Percentiles rank a stretch among this genome's conserved stretches.
These are phyloP conservation scores for Skeletonema potamos DNA, from an alignment of 108 stramenopile genomes.

Conservation along the genomic window DNA sequence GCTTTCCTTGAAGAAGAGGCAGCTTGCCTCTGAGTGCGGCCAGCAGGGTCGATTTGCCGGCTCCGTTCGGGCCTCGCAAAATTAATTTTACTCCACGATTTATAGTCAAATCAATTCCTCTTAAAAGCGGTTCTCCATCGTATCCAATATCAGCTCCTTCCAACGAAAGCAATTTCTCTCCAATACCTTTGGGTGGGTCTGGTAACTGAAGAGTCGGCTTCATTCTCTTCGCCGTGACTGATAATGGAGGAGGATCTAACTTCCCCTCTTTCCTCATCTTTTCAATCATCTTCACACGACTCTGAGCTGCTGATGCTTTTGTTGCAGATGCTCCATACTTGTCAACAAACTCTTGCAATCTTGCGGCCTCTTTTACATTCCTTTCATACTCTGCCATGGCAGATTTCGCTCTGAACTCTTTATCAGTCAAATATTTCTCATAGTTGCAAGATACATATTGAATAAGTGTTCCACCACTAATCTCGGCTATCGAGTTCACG, in stretches of 20 bases:
- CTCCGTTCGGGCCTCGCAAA: constrained; percentile 84
- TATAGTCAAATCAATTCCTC: constrained; percentile 42
- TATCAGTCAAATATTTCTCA: constrained; percentile 71
- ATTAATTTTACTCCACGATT: constrained; percentile 59
- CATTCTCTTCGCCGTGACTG: constrained; percentile 44
- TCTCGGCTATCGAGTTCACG: constrained; percentile 85
- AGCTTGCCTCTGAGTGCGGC: constrained; percentile 80
- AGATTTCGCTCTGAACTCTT: constrained; percentile 71
- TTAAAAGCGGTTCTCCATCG: constrained; percentile 31
- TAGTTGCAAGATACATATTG: constrained; percentile 61
- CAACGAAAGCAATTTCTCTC: constrained; percentile 61
- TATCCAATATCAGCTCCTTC: constrained; percentile 71
- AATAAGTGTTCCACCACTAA: constrained; percentile 60
- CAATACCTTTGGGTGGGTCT: constrained; percentile 67
- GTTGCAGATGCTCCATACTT: constrained; percentile 87
- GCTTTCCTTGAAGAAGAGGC: constrained; percentile 64
- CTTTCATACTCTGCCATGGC: constrained; percentile 83
- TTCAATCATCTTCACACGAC: constrained; percentile 87
- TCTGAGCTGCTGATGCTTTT: constrained; percentile 87
- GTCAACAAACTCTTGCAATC: constrained; percentile 88
- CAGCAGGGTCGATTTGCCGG: constrained; percentile 89
- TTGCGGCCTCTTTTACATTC: constrained; percentile 81
- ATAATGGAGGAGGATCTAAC: constrained; percentile 61
- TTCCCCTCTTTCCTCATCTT: constrained; percentile 80
- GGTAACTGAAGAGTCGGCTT: constrained; percentile 46